These are phyloP conservation scores for Aspergillus thermomutatus DNA, from an alignment of 2,329 filamentous ascomycete genomes.

Conservation along the genomic window DNA sequence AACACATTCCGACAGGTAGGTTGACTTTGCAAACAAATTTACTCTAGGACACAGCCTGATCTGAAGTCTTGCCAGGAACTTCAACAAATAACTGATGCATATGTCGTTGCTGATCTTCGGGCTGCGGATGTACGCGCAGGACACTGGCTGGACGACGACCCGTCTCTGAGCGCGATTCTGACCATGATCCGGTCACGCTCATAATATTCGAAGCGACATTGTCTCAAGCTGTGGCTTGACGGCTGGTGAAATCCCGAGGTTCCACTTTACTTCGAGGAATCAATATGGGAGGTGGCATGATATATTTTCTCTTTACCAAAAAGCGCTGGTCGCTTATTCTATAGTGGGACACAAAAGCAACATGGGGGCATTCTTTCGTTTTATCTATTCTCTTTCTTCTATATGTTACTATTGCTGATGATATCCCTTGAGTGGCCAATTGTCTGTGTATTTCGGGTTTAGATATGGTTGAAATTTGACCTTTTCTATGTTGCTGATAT, in stretches of 20 bases:
- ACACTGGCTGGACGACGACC: constrained; percentile 62
- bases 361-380: neutral
- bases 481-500: neutral
- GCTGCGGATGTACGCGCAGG: constrained; percentile 54
- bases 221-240: constrained; percentile 1
- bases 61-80: constrained; percentile 48
- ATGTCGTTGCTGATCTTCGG: constrained; percentile 55
- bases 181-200: constrained; percentile 42
- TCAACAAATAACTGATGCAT: constrained; percentile 53
- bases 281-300: neutral
- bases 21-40: constrained; percentile 4
- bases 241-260: neutral
- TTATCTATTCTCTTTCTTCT: neutral
- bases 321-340: neutral
- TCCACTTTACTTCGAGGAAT: neutral
- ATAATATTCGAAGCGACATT: constrained; percentile 7
- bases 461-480: neutral
- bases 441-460: neutral
- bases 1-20: constrained; percentile 49
- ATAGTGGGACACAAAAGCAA: neutral
- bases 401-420: neutral
- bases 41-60: neutral
- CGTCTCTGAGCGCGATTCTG: constrained; percentile 51
- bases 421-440: neutral
- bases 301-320: neutral